Evolutionary conservation across 164 flowering plant genomes (phyloP), one percentile per base, ranked within the genome.

Genomic region (Vitis cinerea): DNA sequence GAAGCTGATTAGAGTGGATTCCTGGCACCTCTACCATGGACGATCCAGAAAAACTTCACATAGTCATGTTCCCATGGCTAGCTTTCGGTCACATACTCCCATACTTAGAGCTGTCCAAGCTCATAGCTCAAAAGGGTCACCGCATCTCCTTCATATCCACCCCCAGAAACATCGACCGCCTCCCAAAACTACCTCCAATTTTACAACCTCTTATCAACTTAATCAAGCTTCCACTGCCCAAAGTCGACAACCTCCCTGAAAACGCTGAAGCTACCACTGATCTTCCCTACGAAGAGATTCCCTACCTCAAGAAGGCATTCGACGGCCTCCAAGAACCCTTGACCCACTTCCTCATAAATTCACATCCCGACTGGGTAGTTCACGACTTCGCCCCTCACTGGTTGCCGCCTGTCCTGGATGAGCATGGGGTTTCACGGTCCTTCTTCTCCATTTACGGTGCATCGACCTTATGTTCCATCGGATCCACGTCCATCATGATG

Each of bases 61-160:
- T 77, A 17, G 67, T 63, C 14, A 69, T 77, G 76, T 60, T 77
- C 64, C 82, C 87, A 77, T 80, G 83, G 85, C 72, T 78, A 11
- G 85, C 85, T 29, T 79, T 82, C 44, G 85, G 83, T 19, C 83
- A 81, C 73, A 57, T 83, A 73, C 71, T 81, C 27, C 86, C 86
- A 47, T 83, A 61, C 59, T 50, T 83, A 2, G 80, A 82, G 66
- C 82, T 85, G 37, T 71, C 81, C 60, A 78, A 76, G 67, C 72
- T 49, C 67, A 67, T 86, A 16, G 85, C 86, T 3, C 63, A 55
- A 27, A 73, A 65, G 66, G 86, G 86, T 57, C 80, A 82, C 67
- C 58, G 15, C 2, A 55, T 84, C 67, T 82, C 83, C 47, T 83
- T 70, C 72, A 23, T 75, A 6, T 73, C 80, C 54, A 73, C 80